Evolutionary conservation across 1,284 basidiomycete species (phyloP), one percentile per base, ranked within the genome.

Genomic region (Apiotrichum sp.): DNA sequence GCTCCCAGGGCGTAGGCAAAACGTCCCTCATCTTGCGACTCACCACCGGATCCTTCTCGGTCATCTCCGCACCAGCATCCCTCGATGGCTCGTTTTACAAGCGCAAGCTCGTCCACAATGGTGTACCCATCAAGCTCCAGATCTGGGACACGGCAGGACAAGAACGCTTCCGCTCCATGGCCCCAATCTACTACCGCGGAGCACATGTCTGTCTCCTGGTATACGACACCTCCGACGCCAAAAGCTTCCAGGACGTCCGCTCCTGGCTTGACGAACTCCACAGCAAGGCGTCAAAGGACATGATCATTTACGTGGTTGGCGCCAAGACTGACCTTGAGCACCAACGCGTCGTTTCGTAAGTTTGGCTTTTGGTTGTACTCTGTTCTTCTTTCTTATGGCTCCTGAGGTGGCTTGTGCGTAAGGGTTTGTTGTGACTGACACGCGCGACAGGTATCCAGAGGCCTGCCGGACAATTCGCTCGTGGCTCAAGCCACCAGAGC

Each of bases 91-190:
- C 90, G 71, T 93, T 98, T 75, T 86, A 93, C 64, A 90, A 91
- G 52, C 93, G 97, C 81, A 96, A 96, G 78, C 85, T 93, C 43
- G 83, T 85, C 65, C 84, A 97, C 64, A 84, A 91, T 63, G 91
- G 89, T 46, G 81, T 89, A 64, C 88, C 89, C 71, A 91, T 98
- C 16, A 85, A 91, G 52, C 68, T 83, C 38, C 82, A 83, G 66
- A 77, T 83, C 13, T 97, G 93, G 93, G 93, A 98, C 73, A 96
- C 93, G 52, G 93, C 93, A 43, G 93, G 93, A n/a, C 93, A 97
- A 80, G 93, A 98, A 80, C 80, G 92, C 50, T 97, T 96, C 77
- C 82, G 93, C 62, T 89, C 87, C 69, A 93, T 97, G 89, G 92
- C 93, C 65, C 78, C 79, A 6, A 78, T 81, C 59, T 82, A 81